Evolutionary conservation across 2,329 filamentous ascomycete species (phyloP).

Genomic region (Alternaria gansuensis): DNA sequence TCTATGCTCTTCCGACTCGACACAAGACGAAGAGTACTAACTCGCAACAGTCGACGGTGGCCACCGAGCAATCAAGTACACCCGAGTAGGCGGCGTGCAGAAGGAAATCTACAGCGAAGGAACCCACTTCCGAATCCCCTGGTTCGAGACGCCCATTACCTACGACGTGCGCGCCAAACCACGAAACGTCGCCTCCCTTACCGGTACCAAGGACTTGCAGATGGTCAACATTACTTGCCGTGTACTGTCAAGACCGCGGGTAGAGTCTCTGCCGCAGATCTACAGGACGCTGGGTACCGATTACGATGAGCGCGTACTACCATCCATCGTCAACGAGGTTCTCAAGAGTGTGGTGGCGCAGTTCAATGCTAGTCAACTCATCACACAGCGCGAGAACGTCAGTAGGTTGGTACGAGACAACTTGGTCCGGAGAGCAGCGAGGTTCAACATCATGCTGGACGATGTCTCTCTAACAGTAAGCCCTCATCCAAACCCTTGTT

Average conservation of each 20-base stretch:
- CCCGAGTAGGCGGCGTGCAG: conserved; percentile 87
- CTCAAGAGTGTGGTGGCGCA: conserved; percentile 98
- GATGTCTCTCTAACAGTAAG: conserved; percentile 93
- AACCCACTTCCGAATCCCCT: conserved; percentile 94
- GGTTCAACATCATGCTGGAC: conserved; percentile 97
- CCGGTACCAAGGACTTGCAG: conserved; percentile 98
- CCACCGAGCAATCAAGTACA: conserved; percentile 99
- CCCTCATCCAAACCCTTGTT: conserved; percentile 37
- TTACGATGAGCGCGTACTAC: conserved; percentile 97
- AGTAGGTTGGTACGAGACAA: conserved; percentile 91
- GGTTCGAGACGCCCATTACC: conserved; percentile 95
- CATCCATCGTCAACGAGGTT: conserved; percentile 99
- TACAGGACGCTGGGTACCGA: conserved; percentile 95
- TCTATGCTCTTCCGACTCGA: not conserved
- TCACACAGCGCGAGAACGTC: conserved; percentile 98
- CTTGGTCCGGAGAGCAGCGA: conserved; percentile 84
- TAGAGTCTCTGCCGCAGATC: conserved; percentile 92
- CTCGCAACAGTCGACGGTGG: conserved; percentile 82
- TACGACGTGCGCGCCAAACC: conserved; percentile 99
- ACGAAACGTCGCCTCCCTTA: conserved; percentile 94
- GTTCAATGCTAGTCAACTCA: conserved; percentile 98
- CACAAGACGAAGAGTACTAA: conserved; percentile 29
- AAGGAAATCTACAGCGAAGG: conserved; percentile 98
- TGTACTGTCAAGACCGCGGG: conserved; percentile 90
- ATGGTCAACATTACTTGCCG: conserved; percentile 99